A percentile compares a stretch with the other conserved stretches of the same genome.
phyloP scores from a whole-genome alignment of 768 basidiomycete genomes.

The Gymnopilus dilepis region DNA sequence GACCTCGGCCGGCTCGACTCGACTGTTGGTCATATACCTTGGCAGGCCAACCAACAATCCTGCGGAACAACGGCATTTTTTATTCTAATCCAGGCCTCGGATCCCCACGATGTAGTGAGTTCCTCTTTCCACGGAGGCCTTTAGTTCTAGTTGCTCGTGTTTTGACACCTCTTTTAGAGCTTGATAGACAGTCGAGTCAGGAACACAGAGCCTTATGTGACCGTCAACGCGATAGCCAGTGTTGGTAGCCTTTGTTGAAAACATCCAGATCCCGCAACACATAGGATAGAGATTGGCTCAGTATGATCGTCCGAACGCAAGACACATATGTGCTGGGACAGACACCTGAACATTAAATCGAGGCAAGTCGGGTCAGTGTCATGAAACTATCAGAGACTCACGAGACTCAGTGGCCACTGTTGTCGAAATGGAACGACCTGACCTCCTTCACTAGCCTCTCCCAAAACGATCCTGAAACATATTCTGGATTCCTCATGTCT shows the following conservation, averaged over 20 bases:
- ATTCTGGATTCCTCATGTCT: background rate
- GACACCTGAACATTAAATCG: background rate
- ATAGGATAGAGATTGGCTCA: background rate
- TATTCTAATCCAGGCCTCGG: too few relatives aligned
- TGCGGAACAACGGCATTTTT: too few relatives aligned
- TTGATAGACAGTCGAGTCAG: background rate
- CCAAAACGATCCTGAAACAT: too few relatives aligned
- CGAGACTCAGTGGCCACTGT: background rate
- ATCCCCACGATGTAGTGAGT: too few relatives aligned
- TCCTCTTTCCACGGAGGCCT: too few relatives aligned
- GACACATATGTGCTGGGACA: background rate
- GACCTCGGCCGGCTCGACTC: too few relatives aligned
- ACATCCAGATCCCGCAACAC: background rate
- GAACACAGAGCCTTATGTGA: background rate
- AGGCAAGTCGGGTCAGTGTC: background rate
- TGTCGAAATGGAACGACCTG: too few relatives aligned
- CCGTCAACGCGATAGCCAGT: background rate
- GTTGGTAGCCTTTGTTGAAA: background rate
- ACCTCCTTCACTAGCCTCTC: too few relatives aligned
- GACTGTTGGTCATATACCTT: too few relatives aligned
- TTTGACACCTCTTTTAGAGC: background rate
- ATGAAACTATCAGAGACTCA: background rate
- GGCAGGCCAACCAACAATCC: too few relatives aligned
- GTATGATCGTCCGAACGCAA: background rate
- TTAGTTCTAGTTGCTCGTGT: conserved; percentile 1